Percentiles rank a stretch among this genome's conserved stretches.
These are phyloP conservation scores for Zygoascus ofunaensis DNA, from an alignment of 805 yeast species.

Conservation along the genomic window DNA sequence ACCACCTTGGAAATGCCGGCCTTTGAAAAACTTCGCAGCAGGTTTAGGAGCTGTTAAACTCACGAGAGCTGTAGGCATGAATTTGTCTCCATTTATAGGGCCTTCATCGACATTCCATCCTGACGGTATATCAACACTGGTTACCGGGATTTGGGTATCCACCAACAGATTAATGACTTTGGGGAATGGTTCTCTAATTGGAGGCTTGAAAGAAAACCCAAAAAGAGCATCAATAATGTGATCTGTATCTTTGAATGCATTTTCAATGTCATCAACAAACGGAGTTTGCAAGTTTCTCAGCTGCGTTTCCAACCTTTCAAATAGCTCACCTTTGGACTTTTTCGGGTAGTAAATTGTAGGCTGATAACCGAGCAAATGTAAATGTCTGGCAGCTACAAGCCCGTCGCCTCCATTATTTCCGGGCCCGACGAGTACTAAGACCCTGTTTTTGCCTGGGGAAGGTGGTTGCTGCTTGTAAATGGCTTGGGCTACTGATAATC, in stretches of 20 bases:
- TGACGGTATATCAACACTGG: slow-evolving; percentile 85
- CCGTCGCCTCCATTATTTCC: slow-evolving; percentile 98
- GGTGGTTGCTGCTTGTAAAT: slow-evolving; percentile 62
- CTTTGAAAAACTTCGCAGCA: slow-evolving; percentile 49
- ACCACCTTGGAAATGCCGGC: slow-evolving; percentile 80
- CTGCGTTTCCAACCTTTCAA: slow-evolving; percentile 54
- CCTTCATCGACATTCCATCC: slow-evolving; percentile 97
- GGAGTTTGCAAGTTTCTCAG: slow-evolving; percentile 54
- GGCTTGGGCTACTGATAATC: slow-evolving; percentile 87
- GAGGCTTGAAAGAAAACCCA: slow-evolving; percentile 90
- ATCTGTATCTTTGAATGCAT: slow-evolving; percentile 32
- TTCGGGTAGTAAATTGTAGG: slow-evolving; percentile 81
- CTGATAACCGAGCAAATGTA: slow-evolving; percentile 65
- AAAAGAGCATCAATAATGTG: slow-evolving; percentile 73
- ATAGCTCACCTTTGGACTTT: slow-evolving; percentile 47
- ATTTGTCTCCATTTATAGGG: slow-evolving; percentile 39
- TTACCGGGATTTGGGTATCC: slow-evolving; percentile 42
- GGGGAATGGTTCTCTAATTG: slow-evolving; percentile 71
- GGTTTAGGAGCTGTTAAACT: slow-evolving; percentile 94
- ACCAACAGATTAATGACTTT: slow-evolving; percentile 36
- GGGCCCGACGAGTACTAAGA: slow-evolving; percentile 80
- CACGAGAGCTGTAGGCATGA: slow-evolving; percentile 60
- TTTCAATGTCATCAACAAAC: slow-evolving; percentile 36
- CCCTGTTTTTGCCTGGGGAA: slow-evolving; percentile 29
- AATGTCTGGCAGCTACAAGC: slow-evolving; percentile 86